Conservation (phyloP, 306 rosid genomes). For the Cercis canadensis region DNA sequence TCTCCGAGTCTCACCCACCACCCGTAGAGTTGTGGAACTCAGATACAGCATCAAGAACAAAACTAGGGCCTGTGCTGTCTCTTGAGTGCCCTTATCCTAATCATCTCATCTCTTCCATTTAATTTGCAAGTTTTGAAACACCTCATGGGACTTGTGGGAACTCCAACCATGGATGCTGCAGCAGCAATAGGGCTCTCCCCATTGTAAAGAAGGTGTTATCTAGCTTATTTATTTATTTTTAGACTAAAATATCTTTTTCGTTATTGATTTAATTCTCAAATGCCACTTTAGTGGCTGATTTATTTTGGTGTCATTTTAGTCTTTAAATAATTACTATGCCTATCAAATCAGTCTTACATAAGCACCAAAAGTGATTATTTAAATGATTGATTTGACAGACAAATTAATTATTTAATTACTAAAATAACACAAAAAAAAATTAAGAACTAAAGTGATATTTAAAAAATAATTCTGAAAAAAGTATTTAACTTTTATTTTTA, state of each 20-base stretch:
- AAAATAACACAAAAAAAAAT: too few relatives aligned
- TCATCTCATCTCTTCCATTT: constrained; percentile 79
- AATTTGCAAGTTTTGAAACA: constrained; percentile 86
- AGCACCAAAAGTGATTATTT: too few relatives aligned
- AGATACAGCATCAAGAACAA: constrained; percentile 47
- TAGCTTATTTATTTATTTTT: neutral
- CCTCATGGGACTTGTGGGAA: constrained; percentile 84
- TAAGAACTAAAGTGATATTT: too few relatives aligned
- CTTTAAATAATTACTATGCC: too few relatives aligned
- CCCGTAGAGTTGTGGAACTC: constrained; percentile 75
- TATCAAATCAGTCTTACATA: too few relatives aligned
- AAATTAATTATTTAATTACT: too few relatives aligned
- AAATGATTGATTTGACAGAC: too few relatives aligned
- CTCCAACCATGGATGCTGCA: constrained; percentile 74
- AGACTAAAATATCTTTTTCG: constrained; percentile 3
- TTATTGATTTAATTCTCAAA: too few relatives aligned
- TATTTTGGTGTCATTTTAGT: too few relatives aligned
- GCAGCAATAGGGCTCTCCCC: constrained; percentile 64
- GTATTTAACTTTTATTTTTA: too few relatives aligned
- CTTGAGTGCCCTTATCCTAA: constrained; percentile 77
- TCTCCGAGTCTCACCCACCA: constrained; percentile 81
- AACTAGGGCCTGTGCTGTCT: constrained; percentile 56
- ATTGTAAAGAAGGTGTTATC: constrained; percentile 68
- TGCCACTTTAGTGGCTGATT: too few relatives aligned
- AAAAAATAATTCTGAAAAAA: too few relatives aligned